These are phyloP conservation scores for Tulasnella sp. DNA, from an alignment of 768 basidiomycete species.

Conservation along the genomic window DNA sequence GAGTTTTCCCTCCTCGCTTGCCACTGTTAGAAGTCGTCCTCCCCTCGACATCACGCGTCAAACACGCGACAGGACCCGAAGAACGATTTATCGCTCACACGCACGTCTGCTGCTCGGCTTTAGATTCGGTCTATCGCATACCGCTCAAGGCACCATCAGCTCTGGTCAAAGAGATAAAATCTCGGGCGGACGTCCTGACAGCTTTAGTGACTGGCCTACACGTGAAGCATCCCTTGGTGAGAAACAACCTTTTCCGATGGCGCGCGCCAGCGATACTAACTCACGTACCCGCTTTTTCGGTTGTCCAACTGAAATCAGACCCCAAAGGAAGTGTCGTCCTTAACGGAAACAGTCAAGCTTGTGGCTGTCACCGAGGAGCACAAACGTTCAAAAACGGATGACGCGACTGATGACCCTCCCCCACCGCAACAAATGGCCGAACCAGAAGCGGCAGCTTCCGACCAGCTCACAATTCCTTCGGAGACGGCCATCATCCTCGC, in stretches of 20 bases:
- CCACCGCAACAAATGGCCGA: background rate
- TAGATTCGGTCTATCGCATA: conserved; percentile 62
- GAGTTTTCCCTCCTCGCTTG: conserved; percentile 31
- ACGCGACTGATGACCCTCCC: background rate
- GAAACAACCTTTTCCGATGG: background rate
- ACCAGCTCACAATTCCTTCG: conserved; percentile 29
- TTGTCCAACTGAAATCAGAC: conserved; percentile 42
- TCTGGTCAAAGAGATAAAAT: conserved; percentile 59
- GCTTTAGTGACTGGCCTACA: conserved; percentile 50
- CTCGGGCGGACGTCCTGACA: conserved; percentile 52
- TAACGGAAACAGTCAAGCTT: conserved; percentile 46
- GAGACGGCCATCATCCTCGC: conserved; percentile 43
- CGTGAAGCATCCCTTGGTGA: conserved; percentile 70
- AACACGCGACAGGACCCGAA: conserved; percentile 14
- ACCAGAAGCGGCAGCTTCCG: background rate
- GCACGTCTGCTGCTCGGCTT: conserved; percentile 16
- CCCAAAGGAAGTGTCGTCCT: conserved; percentile 50
- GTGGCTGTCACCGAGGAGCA: conserved; percentile 19
- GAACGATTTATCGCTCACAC: conserved; percentile 1
- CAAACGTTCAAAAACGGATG: background rate
- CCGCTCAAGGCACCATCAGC: conserved; percentile 62
- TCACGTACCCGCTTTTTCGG: conserved; percentile 27
- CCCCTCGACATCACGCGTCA: conserved; percentile 17
- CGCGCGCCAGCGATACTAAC: background rate
- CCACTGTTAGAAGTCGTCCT: background rate